Percentiles rank a stretch among this genome's conserved stretches.
Conservation (phyloP, 2,329 filamentous ascomycete species). For the Bipolaris bicolor region DNA sequence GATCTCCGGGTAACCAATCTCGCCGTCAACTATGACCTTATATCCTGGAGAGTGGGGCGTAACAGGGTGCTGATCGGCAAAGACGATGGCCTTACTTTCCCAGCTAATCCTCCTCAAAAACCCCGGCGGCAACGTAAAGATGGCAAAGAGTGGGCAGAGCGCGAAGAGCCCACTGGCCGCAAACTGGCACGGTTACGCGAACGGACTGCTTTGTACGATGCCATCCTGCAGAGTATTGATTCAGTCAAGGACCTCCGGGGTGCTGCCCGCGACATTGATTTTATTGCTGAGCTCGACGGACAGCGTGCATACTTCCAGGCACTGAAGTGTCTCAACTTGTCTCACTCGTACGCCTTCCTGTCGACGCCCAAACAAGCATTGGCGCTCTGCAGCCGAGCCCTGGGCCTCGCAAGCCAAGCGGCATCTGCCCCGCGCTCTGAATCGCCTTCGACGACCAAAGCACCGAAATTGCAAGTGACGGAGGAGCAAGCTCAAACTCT, state of each 20-base stretch:
- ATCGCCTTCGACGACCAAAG: constrained; percentile 38
- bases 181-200: constrained; percentile 83
- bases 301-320: constrained; percentile 85
- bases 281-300: constrained; percentile 78
- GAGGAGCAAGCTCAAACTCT: constrained; percentile 65
- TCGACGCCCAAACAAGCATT: constrained; percentile 78
- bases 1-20: constrained; percentile 90
- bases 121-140: constrained; percentile 58
- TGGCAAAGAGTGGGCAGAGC: constrained; percentile 54
- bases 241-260: constrained; percentile 88
- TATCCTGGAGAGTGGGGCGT: constrained; percentile 92
- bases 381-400: constrained; percentile 78
- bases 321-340: constrained; percentile 85
- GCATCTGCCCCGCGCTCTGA: constrained; percentile 50
- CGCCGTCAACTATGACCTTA: constrained; percentile 90
- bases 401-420: constrained; percentile 64
- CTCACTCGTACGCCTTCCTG: constrained; percentile 79
- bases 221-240: constrained; percentile 87
- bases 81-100: constrained; percentile 73
- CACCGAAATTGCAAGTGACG: constrained; percentile 73
- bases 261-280: constrained; percentile 79
- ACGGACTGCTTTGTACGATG: constrained; percentile 87
- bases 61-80: constrained; percentile 88
- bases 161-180: constrained; percentile 72
- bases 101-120: constrained; percentile 60